Percentiles rank a stretch among this genome's conserved stretches.
These are phyloP conservation scores for Auricularia sp. DNA, from an alignment of 768 basidiomycete genomes.

Conservation along the genomic window DNA sequence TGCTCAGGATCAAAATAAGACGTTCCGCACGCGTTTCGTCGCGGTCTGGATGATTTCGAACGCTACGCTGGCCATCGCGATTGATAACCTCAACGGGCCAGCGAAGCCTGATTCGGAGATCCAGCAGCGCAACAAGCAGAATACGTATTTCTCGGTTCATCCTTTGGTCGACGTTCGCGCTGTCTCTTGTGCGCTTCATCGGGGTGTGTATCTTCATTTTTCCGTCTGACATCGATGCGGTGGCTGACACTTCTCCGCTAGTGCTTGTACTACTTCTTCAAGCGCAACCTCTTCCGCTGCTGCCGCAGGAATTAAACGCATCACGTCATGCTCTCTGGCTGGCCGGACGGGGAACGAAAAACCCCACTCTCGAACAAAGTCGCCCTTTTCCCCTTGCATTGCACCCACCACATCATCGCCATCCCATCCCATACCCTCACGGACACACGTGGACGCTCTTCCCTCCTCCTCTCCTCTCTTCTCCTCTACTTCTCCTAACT, in stretches of 20 bases:
- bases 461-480: no score
- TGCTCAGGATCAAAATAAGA: constrained; percentile 65
- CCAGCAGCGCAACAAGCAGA: constrained; percentile 31
- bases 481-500: no score
- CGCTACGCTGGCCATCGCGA: constrained; percentile 59
- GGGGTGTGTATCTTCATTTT: constrained; percentile 45
- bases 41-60: constrained; percentile 73
- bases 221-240: not conserved
- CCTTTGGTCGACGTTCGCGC: constrained; percentile 67
- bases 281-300: constrained; percentile 70
- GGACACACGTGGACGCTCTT: no score
- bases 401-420: no score
- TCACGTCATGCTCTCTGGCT: no score
- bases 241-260: constrained; percentile 20
- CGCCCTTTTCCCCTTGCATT: no score
- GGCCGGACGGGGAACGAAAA: no score
- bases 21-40: constrained; percentile 84
- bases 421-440: no score
- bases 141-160: constrained; percentile 68
- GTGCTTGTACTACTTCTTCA: constrained; percentile 79
- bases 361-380: no score
- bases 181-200: constrained; percentile 61
- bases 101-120: constrained; percentile 26
- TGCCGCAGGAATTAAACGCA: constrained; percentile 57
- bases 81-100: constrained; percentile 61